phyloP scores from a whole-genome alignment of 495 filamentous ascomycete genomes.

The Penicillium alfredii region DNA sequence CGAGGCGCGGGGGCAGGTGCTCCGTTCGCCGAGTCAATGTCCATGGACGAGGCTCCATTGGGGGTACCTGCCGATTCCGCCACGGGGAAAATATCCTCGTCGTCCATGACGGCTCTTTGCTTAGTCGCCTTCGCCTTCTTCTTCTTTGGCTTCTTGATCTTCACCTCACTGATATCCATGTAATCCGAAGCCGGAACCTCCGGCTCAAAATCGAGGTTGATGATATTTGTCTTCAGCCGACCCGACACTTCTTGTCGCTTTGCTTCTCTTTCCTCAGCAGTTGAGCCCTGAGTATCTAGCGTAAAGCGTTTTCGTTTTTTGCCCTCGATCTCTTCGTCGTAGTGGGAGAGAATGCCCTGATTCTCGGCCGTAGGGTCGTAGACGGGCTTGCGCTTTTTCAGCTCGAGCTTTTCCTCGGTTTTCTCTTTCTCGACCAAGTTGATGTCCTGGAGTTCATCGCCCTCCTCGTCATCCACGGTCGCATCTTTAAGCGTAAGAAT shows the following conservation, averaged over 20 bases:
- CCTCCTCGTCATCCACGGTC: conserved; percentile 79
- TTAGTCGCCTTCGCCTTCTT: conserved; percentile 76
- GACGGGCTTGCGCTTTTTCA: conserved; percentile 86
- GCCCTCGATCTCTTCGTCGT: conserved; percentile 91
- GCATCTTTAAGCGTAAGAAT: conserved; percentile 88
- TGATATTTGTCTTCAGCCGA: conserved; percentile 58
- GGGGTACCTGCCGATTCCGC: conserved; percentile 35
- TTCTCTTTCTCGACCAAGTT: conserved; percentile 72
- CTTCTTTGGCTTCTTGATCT: conserved; percentile 90
- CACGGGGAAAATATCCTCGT: conserved; percentile 62
- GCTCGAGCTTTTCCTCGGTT: conserved; percentile 65
- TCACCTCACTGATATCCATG: conserved; percentile 75
- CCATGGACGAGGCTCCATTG: conserved; percentile 56
- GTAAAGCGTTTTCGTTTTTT: conserved; percentile 89
- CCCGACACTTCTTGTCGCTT: conserved; percentile 51
- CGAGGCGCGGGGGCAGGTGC: conserved; percentile 35
- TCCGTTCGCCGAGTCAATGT: conserved; percentile 57
- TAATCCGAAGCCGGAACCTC: conserved; percentile 76
- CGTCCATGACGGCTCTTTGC: conserved; percentile 62
- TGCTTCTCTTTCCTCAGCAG: conserved; percentile 55
- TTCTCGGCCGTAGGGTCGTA: conserved; percentile 76
- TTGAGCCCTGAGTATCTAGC: conserved; percentile 67
- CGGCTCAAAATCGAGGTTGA: conserved; percentile 68
- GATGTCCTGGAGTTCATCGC: conserved; percentile 86
- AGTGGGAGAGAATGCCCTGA: conserved; percentile 70